Base-by-base conservation (phyloP, 2,329 filamentous ascomycete genomes). In the Calonectria hongkongensis region DNA sequence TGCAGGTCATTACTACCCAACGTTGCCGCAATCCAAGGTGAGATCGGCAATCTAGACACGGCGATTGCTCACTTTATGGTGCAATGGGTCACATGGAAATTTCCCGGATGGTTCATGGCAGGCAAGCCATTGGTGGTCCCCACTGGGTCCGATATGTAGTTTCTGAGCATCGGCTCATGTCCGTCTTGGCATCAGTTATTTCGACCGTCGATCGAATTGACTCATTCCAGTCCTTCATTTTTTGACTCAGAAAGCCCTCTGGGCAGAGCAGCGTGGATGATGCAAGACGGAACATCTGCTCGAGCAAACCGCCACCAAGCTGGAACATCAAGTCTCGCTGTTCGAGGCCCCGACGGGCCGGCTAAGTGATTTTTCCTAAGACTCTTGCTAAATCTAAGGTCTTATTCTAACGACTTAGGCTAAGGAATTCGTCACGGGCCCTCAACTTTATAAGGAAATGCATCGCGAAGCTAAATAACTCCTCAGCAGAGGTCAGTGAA, bases 101-200 rank as follows among this genome's bases (percentile, higher is more conserved):
- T 25, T 16, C 50, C 27, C 30, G 33, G 58, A 27, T 51, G 58
- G 56, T 7, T 33, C 0, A 16, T 6, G 21, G 60, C 7, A 18
- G 39, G 41, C 36, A 27, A 41, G 41, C 25, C 9, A 63, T 51
- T 43, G 65, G 41, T 15, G 25, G 54, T n/a, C 18, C 18, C 18
- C 41, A 33, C 12, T 33, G 12, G 30, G 21, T 60, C 25, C 21
- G 25, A 63, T 50, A 56, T 69, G 48, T 48, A 60, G 62, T 76
- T 75, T 72, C 60, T 75, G 36, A 67, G 56, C 54, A 71, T 69
- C 75, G 71, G 66, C 50, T 75, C 63, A 72, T 60, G 27, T 48
- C 43, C 70, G 66, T 71, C 74, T 73, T 76, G 72, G 74, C 75
- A 65, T 60, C 64, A 72, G 76, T 58, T 71, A 68, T 72, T 36